Base-by-base conservation (phyloP, 345 rosid species). In the Gossypioides kirkii region DNA sequence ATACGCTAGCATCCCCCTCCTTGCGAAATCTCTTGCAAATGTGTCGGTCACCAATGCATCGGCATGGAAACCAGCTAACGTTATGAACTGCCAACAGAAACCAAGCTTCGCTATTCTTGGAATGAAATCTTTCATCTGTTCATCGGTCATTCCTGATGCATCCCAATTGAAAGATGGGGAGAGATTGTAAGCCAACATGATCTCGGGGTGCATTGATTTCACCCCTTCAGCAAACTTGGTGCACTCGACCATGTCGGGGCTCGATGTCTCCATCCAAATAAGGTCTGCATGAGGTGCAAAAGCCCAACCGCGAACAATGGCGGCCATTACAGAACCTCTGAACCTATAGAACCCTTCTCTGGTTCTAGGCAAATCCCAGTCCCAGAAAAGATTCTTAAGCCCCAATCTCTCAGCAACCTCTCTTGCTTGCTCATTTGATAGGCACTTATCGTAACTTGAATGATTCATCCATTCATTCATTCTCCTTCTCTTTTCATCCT, bases 101-200 rank as follows among this genome's bases (percentile, higher is more conserved):
- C 99, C 99, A 17, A 96, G 64, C 78, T 74, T 85, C 1, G 95
- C 98, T 2, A 96, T 96, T 79, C 78, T 77, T 0, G 98, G 99
- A 47, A 93, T 96, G 81, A 96, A 93, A 55, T 91, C 97, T 83
- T 47, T 78, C 96, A 91, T 96, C 72, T 91, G 93, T 56, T 81
- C 79, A 69, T 96, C 93, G 0, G 75, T 88, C 99, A 93, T 96
- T 3, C 96, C 91, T 0, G 98, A 96, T 3, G 97, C 97, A 23
- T 96, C 99, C 98, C 97, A 93, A 62, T 93, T 93, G 81, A 96
- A 96, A 4, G 95, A 96, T 0, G 98, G 99, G 1, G 97, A 96
- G 41, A 96, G 92, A 76, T 93, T 93, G 67, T 93, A 96, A 14
- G 97, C 97, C 75, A 96, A 76, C 99, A 96, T 96, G 66, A 80